Evolutionary conservation across 768 basidiomycete genomes (phyloP).

Genomic region (Favolaschia claudopus): DNA sequence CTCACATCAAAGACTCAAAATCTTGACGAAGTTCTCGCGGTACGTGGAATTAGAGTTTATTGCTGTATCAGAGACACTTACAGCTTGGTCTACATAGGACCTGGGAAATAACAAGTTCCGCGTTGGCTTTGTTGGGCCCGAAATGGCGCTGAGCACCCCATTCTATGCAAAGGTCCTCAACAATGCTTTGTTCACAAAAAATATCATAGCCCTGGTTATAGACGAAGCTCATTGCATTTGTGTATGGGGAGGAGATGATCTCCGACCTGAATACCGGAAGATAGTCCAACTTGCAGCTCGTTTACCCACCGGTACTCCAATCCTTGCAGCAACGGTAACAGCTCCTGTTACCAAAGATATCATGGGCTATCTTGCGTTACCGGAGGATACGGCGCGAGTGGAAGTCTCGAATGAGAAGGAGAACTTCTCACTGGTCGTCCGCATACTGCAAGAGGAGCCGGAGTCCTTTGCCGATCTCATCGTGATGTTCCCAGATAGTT

Average conservation of each 20-base stretch:
- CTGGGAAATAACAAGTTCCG: conserved; percentile 3
- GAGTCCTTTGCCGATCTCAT: conserved; percentile 22
- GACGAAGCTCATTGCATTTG: conserved; percentile 30
- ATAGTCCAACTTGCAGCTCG: background rate
- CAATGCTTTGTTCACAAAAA: background rate
- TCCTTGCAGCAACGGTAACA: conserved; percentile 10
- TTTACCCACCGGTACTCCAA: background rate
- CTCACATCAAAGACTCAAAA: background rate
- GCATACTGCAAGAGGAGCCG: conserved; percentile 19
- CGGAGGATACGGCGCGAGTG: background rate
- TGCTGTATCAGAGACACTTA: background rate
- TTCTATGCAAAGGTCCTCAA: conserved; percentile 1
- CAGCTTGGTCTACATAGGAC: background rate
- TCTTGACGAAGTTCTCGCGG: background rate
- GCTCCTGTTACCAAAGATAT: conserved; percentile 4
- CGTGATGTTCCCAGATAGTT: background rate
- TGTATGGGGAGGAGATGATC: conserved; percentile 22
- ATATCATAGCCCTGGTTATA: conserved; percentile 9
- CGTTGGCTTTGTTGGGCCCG: conserved; percentile 12
- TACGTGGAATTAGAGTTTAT: background rate
- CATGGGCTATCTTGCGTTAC: background rate
- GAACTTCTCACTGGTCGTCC: conserved; percentile 12
- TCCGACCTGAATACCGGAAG: background rate
- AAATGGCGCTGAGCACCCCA: background rate
- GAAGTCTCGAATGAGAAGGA: conserved; percentile 22